Conservation (phyloP, 2,329 filamentous ascomycete genomes). For the Cucurbitaria berberidis region DNA sequence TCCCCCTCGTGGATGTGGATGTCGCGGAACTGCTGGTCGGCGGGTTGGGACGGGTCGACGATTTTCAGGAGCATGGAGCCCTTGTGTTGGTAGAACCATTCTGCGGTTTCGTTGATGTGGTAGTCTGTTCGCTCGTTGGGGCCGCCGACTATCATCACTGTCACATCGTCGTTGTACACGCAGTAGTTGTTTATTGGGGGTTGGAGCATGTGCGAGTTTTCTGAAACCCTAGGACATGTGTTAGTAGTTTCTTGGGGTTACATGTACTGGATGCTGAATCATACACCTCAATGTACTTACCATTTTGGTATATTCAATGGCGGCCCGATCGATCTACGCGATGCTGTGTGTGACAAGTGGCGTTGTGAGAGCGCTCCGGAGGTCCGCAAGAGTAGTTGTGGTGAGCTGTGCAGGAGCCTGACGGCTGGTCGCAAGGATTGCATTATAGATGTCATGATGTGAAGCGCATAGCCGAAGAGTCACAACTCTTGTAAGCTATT, state of each 20-base stretch:
- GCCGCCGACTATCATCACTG: constrained; percentile 93
- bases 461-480: background rate
- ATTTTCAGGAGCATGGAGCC: constrained; percentile 94
- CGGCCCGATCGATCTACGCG: constrained; percentile 29
- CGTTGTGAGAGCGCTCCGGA: constrained; percentile 23
- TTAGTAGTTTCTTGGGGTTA: background rate
- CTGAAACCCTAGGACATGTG: constrained; percentile 71
- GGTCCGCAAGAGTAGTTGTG: constrained; percentile 14
- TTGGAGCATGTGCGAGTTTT: constrained; percentile 90
- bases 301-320: constrained; percentile 52
- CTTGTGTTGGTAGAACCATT: constrained; percentile 98
- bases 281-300: constrained; percentile 23
- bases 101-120: constrained; percentile 94
- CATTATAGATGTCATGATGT: constrained; percentile 20
- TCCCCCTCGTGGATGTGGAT: constrained; percentile 90
- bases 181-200: constrained; percentile 98
- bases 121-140: constrained; percentile 97
- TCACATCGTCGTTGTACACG: constrained; percentile 84
- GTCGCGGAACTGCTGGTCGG: constrained; percentile 70
- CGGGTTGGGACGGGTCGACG: constrained; percentile 63
- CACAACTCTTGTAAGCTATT: background rate
- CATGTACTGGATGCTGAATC: background rate
- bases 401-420: constrained; percentile 19
- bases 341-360: constrained; percentile 35
- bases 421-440: constrained; percentile 24